Evolutionary conservation across 805 yeast species (phyloP).

Genomic region (Wickerhamiella azymoides): DNA sequence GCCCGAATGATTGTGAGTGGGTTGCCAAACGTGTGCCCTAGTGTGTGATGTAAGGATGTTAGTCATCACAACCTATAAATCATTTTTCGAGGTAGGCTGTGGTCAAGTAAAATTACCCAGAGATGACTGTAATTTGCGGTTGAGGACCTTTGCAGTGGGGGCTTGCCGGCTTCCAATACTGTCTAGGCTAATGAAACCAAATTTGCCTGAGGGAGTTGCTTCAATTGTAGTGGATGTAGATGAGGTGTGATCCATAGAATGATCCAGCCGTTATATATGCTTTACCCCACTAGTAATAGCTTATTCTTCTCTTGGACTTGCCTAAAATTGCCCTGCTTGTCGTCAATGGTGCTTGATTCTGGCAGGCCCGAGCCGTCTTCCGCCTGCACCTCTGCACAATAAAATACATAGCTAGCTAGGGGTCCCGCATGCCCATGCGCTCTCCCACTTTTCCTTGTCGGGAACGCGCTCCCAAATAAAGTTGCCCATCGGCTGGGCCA

Average conservation of each 20-base stretch:
- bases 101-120: conserved; percentile 11
- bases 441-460: conserved; percentile 2
- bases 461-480: conserved; percentile 16
- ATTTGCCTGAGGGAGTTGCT: conserved; percentile 13
- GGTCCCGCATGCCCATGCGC: conserved; percentile 1
- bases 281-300: too few species aligned
- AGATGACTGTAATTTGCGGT: conserved; percentile 22
- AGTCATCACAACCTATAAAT: neutral
- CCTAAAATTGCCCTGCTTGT: too few species aligned
- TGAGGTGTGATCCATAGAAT: too few species aligned
- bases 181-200: conserved; percentile 15
- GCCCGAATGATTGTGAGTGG: conserved; percentile 2
- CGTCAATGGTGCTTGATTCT: too few species aligned
- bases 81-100: neutral
- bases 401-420: neutral
- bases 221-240: neutral
- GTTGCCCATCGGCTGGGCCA: conserved; percentile 37
- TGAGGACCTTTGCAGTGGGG: conserved; percentile 13
- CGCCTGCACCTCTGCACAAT: too few species aligned
- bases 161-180: conserved; percentile 9
- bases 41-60: neutral
- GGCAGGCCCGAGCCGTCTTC: too few species aligned
- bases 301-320: too few species aligned
- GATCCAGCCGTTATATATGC: too few species aligned
- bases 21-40: neutral